phyloP scores from a whole-genome alignment of 1,284 basidiomycete genomes.

The Trametes hirsuta region DNA sequence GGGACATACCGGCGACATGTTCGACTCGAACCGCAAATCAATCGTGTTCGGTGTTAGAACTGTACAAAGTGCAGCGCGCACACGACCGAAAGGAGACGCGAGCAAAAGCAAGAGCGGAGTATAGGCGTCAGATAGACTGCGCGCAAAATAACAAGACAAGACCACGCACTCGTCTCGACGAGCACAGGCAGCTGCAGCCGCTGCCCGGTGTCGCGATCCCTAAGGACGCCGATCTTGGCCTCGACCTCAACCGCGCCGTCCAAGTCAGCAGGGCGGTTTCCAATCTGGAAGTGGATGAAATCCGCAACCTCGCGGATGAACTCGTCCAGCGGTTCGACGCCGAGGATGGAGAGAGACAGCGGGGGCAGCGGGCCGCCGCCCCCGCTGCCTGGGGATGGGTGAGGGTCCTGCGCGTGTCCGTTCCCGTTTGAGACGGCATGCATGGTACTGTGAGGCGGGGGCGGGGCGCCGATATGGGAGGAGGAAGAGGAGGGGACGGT shows the following conservation, averaged over 20 bases:
- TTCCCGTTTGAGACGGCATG: slow-evolving; percentile 22
- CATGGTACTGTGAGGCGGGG: slow-evolving; percentile 1
- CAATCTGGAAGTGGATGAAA: slow-evolving; percentile 79
- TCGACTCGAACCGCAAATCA: slow-evolving; percentile 85
- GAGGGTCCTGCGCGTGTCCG: slow-evolving; percentile 21
- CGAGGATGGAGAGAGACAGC: slow-evolving; percentile 87
- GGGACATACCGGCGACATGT: slow-evolving; percentile 81
- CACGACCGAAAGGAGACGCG: background rate
- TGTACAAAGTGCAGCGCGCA: slow-evolving; percentile 7
- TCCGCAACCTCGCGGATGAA: slow-evolving; percentile 92
- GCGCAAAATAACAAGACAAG: slow-evolving; percentile 7
- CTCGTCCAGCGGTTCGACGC: slow-evolving; percentile 92
- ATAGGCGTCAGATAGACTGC: slow-evolving; percentile 6
- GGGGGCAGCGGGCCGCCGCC: slow-evolving; percentile 48
- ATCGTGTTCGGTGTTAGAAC: slow-evolving; percentile 54
- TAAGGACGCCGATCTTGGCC: slow-evolving; percentile 88
- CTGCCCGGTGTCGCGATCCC: slow-evolving; percentile 58
- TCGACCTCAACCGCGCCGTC: slow-evolving; percentile 75
- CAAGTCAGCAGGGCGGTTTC: slow-evolving; percentile 50
- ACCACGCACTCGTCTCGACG: slow-evolving; percentile 83
- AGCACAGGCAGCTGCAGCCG: slow-evolving; percentile 76
- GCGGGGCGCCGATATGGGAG: slow-evolving; percentile 1
- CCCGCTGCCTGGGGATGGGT: background rate
- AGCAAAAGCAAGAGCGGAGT: background rate
- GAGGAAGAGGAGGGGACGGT: slow-evolving; percentile 13